These are phyloP conservation scores for Coemansia sp. DNA, from an alignment of 192 early-diverging fungal genomes.

Conservation along the genomic window DNA sequence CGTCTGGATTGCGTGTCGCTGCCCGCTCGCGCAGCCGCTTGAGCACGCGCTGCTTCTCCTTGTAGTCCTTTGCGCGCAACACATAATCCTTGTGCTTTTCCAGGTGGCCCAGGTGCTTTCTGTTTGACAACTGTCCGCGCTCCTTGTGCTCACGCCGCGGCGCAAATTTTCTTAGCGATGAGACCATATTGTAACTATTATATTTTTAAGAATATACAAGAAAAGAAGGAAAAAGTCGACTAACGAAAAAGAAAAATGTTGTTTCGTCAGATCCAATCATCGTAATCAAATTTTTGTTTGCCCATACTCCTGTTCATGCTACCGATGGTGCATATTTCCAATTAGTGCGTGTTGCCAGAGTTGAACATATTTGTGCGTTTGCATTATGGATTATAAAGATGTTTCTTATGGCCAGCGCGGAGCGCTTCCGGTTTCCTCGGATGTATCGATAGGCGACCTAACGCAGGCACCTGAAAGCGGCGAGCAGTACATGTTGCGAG, in stretches of 20 bases:
- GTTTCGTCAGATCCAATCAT: not conserved
- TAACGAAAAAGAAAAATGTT: not conserved
- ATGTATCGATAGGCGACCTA: slow-evolving; percentile 24
- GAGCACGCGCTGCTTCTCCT: slow-evolving; percentile 81
- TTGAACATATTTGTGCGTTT: slow-evolving; percentile 1
- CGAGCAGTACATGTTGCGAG: slow-evolving; percentile 52
- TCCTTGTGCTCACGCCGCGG: slow-evolving; percentile 89
- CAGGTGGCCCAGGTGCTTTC: slow-evolving; percentile 73
- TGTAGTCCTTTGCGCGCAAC: slow-evolving; percentile 88
- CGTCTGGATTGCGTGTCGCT: slow-evolving; percentile 86
- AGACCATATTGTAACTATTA: slow-evolving; percentile 38
- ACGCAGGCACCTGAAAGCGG: slow-evolving; percentile 31
- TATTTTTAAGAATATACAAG: not conserved
- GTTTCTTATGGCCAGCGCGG: slow-evolving; percentile 21
- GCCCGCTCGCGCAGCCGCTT: slow-evolving; percentile 88
- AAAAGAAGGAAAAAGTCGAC: slow-evolving; percentile 2
- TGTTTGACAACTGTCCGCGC: slow-evolving; percentile 68
- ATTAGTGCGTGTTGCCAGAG: not conserved
- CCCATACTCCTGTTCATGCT: not conserved
- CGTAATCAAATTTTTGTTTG: not conserved
- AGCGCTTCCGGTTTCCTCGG: slow-evolving; percentile 32
- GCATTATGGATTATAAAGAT: not conserved
- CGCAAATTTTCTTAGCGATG: slow-evolving; percentile 78
- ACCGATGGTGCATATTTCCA: not conserved
- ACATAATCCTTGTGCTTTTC: slow-evolving; percentile 99